These are phyloP conservation scores for Nidularia sp. DNA, from an alignment of 768 basidiomycete species.

Conservation along the genomic window DNA sequence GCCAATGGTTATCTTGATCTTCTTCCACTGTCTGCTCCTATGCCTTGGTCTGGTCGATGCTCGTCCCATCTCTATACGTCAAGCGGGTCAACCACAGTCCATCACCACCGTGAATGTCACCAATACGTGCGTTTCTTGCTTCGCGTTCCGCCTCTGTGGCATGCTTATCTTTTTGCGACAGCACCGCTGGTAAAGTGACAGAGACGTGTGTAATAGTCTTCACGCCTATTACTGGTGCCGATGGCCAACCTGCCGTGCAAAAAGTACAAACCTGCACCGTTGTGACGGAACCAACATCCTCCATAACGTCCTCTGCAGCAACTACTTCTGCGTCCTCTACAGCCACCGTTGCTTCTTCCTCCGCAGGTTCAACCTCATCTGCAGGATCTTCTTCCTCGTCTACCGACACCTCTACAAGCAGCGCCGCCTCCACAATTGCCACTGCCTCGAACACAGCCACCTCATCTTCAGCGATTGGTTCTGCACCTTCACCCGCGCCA, in stretches of 20 bases:
- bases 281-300: slow-evolving; percentile 16
- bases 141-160: not conserved
- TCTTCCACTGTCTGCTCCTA: slow-evolving; percentile 33
- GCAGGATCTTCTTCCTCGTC: slow-evolving; percentile 9
- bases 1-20: slow-evolving; percentile 28
- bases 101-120: slow-evolving; percentile 40
- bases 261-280: slow-evolving; percentile 53
- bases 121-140: slow-evolving; percentile 38
- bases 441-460: slow-evolving; percentile 1
- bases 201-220: slow-evolving; percentile 59
- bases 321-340: slow-evolving; percentile 11
- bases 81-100: slow-evolving; percentile 26
- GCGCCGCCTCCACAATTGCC: slow-evolving; percentile 7
- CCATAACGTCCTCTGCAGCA: slow-evolving; percentile 8
- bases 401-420: slow-evolving; percentile 10
- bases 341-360: slow-evolving; percentile 14
- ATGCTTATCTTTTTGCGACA: slow-evolving; percentile 17
- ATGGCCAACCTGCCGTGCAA: slow-evolving; percentile 45
- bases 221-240: slow-evolving; percentile 45
- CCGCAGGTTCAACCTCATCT: slow-evolving; percentile 6
- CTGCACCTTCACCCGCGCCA: slow-evolving; percentile 5
- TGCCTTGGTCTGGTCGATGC: slow-evolving; percentile 27
- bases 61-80: slow-evolving; percentile 29
- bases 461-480: slow-evolving; percentile 6
- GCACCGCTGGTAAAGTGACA: slow-evolving; percentile 45